These are phyloP conservation scores for Penicillium sp. DNA, from an alignment of 2,329 filamentous ascomycete species.

Conservation along the genomic window DNA sequence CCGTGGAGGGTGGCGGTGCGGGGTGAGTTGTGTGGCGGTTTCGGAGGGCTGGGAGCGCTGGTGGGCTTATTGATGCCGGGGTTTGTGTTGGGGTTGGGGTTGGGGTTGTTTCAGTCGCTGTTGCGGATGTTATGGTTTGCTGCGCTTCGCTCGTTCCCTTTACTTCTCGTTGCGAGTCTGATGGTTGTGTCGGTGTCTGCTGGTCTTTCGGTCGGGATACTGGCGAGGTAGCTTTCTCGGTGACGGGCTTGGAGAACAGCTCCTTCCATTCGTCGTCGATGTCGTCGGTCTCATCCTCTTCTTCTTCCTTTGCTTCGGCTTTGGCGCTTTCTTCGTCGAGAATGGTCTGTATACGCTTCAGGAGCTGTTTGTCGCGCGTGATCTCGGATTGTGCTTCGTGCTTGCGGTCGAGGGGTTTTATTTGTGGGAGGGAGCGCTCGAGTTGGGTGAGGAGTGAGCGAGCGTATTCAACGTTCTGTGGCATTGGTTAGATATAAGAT, in stretches of 20 bases:
- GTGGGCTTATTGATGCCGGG: not conserved
- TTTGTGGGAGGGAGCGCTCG: conserved; percentile 40
- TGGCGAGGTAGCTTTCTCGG: conserved; percentile 5
- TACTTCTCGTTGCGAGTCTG: not conserved
- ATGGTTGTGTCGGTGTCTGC: not conserved
- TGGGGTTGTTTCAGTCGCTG: conserved; percentile 7
- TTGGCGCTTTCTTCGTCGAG: conserved; percentile 34
- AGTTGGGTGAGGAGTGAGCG: conserved; percentile 42
- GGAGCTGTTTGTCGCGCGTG: conserved; percentile 35
- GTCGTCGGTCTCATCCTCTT: conserved; percentile 21
- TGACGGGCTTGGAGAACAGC: conserved; percentile 27
- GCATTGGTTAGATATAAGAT: not conserved
- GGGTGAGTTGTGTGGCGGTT: conserved; percentile 20
- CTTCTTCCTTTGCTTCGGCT: conserved; percentile 10
- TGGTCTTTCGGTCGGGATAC: not conserved
- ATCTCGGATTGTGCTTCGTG: conserved; percentile 43
- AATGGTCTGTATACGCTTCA: conserved; percentile 33
- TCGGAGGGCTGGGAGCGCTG: conserved; percentile 24
- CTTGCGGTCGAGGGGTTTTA: conserved; percentile 41
- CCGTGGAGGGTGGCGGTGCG: conserved; percentile 3
- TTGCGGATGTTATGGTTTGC: conserved; percentile 6
- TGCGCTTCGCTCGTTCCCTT: not conserved
- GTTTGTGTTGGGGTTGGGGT: not conserved
- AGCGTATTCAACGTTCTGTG: conserved; percentile 47
- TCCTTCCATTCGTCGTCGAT: conserved; percentile 25